Evolutionary conservation across 768 basidiomycete genomes (phyloP), one percentile per base, ranked within the genome.

Genomic region (Boletus subparvulus): DNA sequence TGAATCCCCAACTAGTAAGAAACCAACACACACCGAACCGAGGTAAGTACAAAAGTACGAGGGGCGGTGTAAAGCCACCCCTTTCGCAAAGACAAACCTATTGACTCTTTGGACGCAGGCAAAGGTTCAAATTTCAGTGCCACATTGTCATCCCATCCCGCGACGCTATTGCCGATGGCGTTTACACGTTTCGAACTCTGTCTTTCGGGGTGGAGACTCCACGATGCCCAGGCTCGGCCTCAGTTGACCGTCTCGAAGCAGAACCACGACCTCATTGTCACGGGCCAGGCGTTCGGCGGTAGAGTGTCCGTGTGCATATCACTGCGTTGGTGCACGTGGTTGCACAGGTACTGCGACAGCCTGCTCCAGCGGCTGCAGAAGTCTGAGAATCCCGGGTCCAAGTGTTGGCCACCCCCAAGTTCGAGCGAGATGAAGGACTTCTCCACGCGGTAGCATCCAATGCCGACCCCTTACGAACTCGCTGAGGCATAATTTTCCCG

Each of bases 101-200:
- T 21, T 65, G 37, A 63, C 63, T 16, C 6, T 11, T 28, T 14
- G 7, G 7, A 35, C 16, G 13, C 46, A 62, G 51, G 44, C 4
- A 19, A 35, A 33, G 32, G 11, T 19, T 36, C 21, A 49, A 11
- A 7, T 6, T 4, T 43, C 36, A 45, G 52, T 11, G n/a, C 37
- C 35, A 41, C 21, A 21, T 21, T 21, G 21, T 21, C 19, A 43
- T 30, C 21, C 36, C 24, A 10, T 46, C 39, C 44, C 46, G 33
- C 47, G 36, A 48, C 54, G 30, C 24, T 55, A 26, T 43, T 33
- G 3, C 30, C 45, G 21, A 67, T 67, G 65, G 28, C 56, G 30
- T 65, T 66, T n/a, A 60, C 66, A 56, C 65, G 60, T 55, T 67
- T 68, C 46, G 65, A 67, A 42, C 63, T 68, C 16, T 58, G 56